Percentiles rank a stretch among this genome's conserved stretches.
Conservation (phyloP, 352 stramenopile species). For the Phytophthora crassamura region DNA sequence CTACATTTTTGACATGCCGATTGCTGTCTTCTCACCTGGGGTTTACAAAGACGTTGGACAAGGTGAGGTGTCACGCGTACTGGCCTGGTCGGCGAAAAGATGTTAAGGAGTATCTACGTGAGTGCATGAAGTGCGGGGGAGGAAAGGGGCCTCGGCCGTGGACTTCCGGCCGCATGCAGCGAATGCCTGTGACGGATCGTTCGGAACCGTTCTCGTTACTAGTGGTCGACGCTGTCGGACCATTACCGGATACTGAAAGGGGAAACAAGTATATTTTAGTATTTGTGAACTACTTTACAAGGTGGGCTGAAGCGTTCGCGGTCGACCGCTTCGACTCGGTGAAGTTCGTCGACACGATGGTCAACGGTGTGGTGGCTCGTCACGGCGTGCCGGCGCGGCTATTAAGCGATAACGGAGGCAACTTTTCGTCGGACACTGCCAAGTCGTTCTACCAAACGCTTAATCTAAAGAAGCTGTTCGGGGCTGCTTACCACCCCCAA, state of each 20-base stretch:
- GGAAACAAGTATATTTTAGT: too few relatives aligned
- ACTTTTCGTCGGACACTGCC: slow-evolving; percentile 6
- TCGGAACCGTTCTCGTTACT: neutral
- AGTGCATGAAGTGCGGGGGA: neutral
- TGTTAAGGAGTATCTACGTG: neutral
- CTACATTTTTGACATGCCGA: slow-evolving; percentile 11
- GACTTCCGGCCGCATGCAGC: slow-evolving; percentile 7
- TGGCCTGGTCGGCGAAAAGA: slow-evolving; percentile 15
- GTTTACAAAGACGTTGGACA: slow-evolving; percentile 1
- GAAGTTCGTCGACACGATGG: neutral
- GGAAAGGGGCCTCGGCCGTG: slow-evolving; percentile 4
- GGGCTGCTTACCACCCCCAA: slow-evolving; percentile 5
- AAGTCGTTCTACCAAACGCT: slow-evolving; percentile 11
- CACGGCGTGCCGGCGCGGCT: slow-evolving; percentile 6
- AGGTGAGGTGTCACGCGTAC: neutral
- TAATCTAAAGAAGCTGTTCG: slow-evolving; percentile 13
- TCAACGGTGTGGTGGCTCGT: neutral
- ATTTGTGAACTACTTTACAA: too few relatives aligned
- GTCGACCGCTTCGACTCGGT: neutral
- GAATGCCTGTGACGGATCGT: slow-evolving; percentile 5
- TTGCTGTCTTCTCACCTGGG: neutral
- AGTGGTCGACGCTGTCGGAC: neutral
- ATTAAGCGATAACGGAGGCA: slow-evolving; percentile 6
- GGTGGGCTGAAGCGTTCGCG: neutral
- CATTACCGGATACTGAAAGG: neutral